These are phyloP conservation scores for Lachnellula suecica DNA, from an alignment of 2,329 filamentous ascomycete genomes.

Conservation along the genomic window DNA sequence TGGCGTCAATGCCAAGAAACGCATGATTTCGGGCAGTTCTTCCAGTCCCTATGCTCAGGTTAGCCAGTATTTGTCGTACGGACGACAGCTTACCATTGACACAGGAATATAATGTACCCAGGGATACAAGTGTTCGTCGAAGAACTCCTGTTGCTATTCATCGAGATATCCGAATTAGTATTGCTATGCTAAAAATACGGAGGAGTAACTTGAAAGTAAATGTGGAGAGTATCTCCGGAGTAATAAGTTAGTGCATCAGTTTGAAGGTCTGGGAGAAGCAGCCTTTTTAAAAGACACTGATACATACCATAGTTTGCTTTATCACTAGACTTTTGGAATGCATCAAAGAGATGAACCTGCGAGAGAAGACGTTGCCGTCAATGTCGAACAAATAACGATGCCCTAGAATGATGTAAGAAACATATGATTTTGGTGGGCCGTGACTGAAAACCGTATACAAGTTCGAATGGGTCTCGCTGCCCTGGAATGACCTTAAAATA, in stretches of 20 bases:
- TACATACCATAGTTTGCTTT: conserved; percentile 65
- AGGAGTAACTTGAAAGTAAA: no score
- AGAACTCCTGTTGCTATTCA: conserved; percentile 77
- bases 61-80: background rate
- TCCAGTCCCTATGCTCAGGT: conserved; percentile 51
- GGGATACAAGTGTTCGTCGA: conserved; percentile 66
- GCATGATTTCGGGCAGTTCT: conserved; percentile 69
- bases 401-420: no score
- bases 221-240: no score
- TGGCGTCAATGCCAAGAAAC: conserved; percentile 68
- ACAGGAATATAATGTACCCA: conserved; percentile 81
- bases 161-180: no score
- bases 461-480: background rate
- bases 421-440: no score
- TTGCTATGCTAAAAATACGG: no score
- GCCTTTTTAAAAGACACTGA: no score
- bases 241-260: no score
- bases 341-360: background rate
- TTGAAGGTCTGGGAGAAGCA: no score
- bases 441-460: no score
- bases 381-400: background rate
- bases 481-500: background rate
- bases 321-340: conserved; percentile 60
- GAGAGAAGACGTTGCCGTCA: background rate
- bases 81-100: conserved; percentile 40